Evolutionary conservation across 2,329 filamentous ascomycete genomes (phyloP), one percentile per base, ranked within the genome.

Genomic region (Aspergillus sclerotialis): DNA sequence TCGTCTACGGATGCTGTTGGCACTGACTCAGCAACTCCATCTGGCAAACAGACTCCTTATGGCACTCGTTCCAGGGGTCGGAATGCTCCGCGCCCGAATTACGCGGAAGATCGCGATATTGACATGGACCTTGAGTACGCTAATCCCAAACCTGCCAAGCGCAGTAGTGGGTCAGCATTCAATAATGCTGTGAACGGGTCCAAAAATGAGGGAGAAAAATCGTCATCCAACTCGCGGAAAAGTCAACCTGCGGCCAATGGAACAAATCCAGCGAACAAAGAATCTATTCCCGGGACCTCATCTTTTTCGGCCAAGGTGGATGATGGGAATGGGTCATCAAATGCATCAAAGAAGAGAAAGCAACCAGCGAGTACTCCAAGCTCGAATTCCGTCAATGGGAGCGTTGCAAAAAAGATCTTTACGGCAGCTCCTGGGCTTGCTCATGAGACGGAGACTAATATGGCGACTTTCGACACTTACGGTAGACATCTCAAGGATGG

Each of bases 31-130:
- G 52, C 60, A 42, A 58, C 59, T 45, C 50, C 53, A 42, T 61
- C 66, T 48, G 72, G 74, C 45, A 67, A 64, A 17, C 69, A 82
- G 32, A 80, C 78, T 48, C 80, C 79, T 30, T 95, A 98, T 64
- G 90, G 90, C 54, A 98, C 92, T 58, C 83, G 89, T 52, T 95
- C 89, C 50, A 84, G 92, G 60, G 94, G 94, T 64, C 82, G 89
- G 54, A 81, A 77, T 38, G 83, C 84, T 47, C 75, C 83, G 49
- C 84, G 92, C 48, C 80, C 83, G 46, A 98, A 98, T 64, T 98
- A 98, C 63, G 90, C 92, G 32, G 92, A 98, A 66, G 85, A 90
- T 63, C 84, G 77, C 64, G 90, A 95, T 61, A 72, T 89, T 48
- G 90, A 96, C 53, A 79, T 85, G 63, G 92, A 96, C 58, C 86